phyloP scores from a whole-genome alignment of 306 rosid species.

The Luffa aegyptiaca region DNA sequence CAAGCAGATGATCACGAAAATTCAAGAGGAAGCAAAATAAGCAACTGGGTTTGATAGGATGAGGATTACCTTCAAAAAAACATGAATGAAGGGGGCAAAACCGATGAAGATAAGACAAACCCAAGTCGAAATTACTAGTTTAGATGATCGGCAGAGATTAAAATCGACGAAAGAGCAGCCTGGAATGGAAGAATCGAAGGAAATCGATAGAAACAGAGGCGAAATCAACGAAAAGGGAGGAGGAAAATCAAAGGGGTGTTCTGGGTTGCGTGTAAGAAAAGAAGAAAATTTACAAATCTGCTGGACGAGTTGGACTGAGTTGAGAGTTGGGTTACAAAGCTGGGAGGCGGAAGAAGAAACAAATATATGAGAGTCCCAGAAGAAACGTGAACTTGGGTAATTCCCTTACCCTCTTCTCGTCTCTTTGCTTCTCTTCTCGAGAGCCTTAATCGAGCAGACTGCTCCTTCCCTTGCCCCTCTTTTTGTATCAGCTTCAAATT shows the following conservation, averaged over 20 bases:
- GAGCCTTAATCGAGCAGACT: background rate
- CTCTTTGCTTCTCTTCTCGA: background rate
- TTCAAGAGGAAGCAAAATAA: background rate
- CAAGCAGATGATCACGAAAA: background rate
- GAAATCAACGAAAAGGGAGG: background rate
- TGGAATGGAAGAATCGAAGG: background rate
- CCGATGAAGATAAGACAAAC: background rate
- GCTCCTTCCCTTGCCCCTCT: background rate
- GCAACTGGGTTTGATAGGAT: background rate
- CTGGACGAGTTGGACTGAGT: background rate
- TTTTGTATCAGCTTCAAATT: background rate
- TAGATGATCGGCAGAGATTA: background rate
- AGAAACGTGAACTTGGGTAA: constrained; percentile 6
- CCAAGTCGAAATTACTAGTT: background rate
- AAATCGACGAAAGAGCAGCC: background rate
- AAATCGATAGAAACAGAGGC: background rate
- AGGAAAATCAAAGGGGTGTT: background rate
- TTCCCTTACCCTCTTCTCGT: background rate
- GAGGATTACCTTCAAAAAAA: constrained; percentile 2
- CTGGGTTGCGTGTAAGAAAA: constrained; percentile 3
- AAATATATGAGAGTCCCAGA: background rate
- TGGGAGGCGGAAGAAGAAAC: background rate
- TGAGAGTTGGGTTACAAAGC: background rate
- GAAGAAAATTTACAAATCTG: background rate
- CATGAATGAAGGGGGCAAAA: constrained; percentile 2